Evolutionary conservation across 495 filamentous ascomycete species (phyloP).

Genomic region (Aspergillus bridgeri): DNA sequence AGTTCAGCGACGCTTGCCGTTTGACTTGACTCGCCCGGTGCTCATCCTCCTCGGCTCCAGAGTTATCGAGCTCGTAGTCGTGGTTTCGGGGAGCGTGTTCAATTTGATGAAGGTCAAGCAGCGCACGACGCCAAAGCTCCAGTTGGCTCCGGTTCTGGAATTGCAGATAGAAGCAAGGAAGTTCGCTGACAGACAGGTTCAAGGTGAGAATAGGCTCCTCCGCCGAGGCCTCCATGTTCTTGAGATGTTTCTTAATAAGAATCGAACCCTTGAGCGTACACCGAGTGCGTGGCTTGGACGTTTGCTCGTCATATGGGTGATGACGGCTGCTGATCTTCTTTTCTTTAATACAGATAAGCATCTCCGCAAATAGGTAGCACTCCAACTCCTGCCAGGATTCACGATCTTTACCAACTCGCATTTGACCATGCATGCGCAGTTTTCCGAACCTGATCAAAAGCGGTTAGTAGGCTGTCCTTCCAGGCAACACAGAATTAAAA

Average conservation of each 20-base stretch:
- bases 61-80: slow-evolving; percentile 76
- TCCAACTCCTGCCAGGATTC: slow-evolving; percentile 98
- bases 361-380: slow-evolving; percentile 95
- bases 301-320: slow-evolving; percentile 54
- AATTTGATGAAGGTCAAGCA: slow-evolving; percentile 74
- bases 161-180: slow-evolving; percentile 94
- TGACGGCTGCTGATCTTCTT: slow-evolving; percentile 64
- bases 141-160: slow-evolving; percentile 84
- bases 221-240: slow-evolving; percentile 72
- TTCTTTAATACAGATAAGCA: slow-evolving; percentile 99
- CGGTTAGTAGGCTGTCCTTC: slow-evolving; percentile 5
- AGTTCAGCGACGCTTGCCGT: slow-evolving; percentile 83
- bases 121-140: slow-evolving; percentile 85
- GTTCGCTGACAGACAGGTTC: slow-evolving; percentile 86
- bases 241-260: slow-evolving; percentile 96
- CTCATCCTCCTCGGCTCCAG: slow-evolving; percentile 88
- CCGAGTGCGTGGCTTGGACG: slow-evolving; percentile 57
- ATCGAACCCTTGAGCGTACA: slow-evolving; percentile 97
- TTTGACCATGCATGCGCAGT: slow-evolving; percentile 83
- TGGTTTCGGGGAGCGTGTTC: slow-evolving; percentile 58
- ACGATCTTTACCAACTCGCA: slow-evolving; percentile 94
- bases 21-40: slow-evolving; percentile 68
- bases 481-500: slow-evolving; percentile 1
- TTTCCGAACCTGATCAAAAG: slow-evolving; percentile 73
- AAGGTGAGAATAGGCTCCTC: slow-evolving; percentile 86